Percentiles rank a stretch among this genome's conserved stretches.
Conservation (phyloP, 164 flowering plant genomes). For the Echeveria elegans region DNA sequence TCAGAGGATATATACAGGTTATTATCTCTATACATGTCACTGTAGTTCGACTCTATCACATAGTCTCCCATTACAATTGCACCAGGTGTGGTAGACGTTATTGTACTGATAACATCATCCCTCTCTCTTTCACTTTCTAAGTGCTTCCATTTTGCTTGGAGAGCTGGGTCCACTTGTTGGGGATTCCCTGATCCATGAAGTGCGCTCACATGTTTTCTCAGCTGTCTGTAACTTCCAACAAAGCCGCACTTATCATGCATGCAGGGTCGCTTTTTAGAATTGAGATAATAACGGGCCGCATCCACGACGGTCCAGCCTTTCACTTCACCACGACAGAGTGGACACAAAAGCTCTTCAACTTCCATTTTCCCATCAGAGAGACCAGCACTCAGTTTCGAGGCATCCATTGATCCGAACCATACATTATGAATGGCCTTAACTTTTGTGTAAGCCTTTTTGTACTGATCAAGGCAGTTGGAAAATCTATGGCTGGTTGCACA, state of each 20-base stretch:
- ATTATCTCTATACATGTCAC: slow-evolving; percentile 15
- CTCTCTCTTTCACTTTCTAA: slow-evolving; percentile 34
- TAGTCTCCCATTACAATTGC: slow-evolving; percentile 40
- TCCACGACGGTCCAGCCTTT: slow-evolving; percentile 65
- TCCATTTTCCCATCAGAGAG: slow-evolving; percentile 19
- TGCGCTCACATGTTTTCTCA: slow-evolving; percentile 41
- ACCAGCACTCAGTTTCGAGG: slow-evolving; percentile 11
- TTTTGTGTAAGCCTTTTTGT: slow-evolving; percentile 49
- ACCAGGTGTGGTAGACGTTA: slow-evolving; percentile 35
- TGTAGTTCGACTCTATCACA: slow-evolving; percentile 28
- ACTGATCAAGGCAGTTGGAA: slow-evolving; percentile 59
- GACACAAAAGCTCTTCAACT: slow-evolving; percentile 43
- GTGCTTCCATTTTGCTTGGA: slow-evolving; percentile 38
- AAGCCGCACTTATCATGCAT: slow-evolving; percentile 50
- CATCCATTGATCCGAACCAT: slow-evolving; percentile 12
- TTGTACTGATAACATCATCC: slow-evolving; percentile 39
- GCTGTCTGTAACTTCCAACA: slow-evolving; percentile 35
- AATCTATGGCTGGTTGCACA: slow-evolving; percentile 47
- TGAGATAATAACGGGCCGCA: slow-evolving; percentile 36
- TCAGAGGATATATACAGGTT: background rate
- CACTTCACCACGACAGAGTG: slow-evolving; percentile 56
- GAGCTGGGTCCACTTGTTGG: slow-evolving; percentile 35
- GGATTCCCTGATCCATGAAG: slow-evolving; percentile 47
- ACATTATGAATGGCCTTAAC: slow-evolving; percentile 13
- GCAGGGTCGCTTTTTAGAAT: slow-evolving; percentile 44